Conservation (phyloP, 257 asterid genomes). For the Nemophila menziesii region DNA sequence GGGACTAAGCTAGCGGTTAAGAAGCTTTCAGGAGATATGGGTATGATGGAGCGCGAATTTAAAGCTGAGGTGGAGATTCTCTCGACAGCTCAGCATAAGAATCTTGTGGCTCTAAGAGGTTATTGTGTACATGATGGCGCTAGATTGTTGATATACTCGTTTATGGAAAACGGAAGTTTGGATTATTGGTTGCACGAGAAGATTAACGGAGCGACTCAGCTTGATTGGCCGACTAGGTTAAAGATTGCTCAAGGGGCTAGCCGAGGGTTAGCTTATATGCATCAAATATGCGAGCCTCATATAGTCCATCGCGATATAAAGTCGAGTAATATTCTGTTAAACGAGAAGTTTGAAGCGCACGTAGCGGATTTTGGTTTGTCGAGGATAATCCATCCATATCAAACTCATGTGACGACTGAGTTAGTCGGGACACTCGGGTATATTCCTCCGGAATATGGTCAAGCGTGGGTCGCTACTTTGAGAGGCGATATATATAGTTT, state of each 20-base stretch:
- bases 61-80: slow-evolving; percentile 89
- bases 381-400: slow-evolving; percentile 72
- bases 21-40: slow-evolving; percentile 93
- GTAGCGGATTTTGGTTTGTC: slow-evolving; percentile 95
- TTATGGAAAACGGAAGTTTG: slow-evolving; percentile 91
- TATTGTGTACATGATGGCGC: slow-evolving; percentile 84
- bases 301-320: slow-evolving; percentile 89
- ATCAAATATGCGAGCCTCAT: slow-evolving; percentile 81
- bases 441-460: slow-evolving; percentile 97
- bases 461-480: slow-evolving; percentile 86
- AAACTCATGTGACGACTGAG: slow-evolving; percentile 91
- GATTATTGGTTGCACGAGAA: slow-evolving; percentile 95
- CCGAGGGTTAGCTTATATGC: slow-evolving; percentile 89
- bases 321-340: slow-evolving; percentile 90
- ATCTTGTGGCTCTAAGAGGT: slow-evolving; percentile 78
- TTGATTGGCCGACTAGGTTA: slow-evolving; percentile 75
- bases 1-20: slow-evolving; percentile 78
- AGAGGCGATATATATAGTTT: slow-evolving; percentile 93
- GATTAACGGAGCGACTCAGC: slow-evolving; percentile 66
- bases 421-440: slow-evolving; percentile 92
- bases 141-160: slow-evolving; percentile 70
- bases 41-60: slow-evolving; percentile 93
- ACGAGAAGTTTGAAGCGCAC: slow-evolving; percentile 69
- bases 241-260: slow-evolving; percentile 68
- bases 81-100: slow-evolving; percentile 88